phyloP scores from a whole-genome alignment of 164 flowering plant genomes.

The Sedum album region DNA sequence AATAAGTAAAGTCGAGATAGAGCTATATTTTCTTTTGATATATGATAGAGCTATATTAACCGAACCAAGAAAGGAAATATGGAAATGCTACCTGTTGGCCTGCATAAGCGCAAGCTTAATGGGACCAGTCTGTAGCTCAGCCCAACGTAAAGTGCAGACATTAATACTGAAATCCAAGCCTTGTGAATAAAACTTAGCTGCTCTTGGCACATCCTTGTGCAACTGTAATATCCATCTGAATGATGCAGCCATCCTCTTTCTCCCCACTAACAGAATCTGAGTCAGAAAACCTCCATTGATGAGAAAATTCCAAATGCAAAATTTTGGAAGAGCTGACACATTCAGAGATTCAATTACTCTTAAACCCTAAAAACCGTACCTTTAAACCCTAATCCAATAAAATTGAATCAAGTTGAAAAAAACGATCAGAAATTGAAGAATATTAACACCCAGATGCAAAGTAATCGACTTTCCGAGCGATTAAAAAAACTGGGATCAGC shows the following conservation, averaged over 20 bases:
- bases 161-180: slow-evolving; percentile 78
- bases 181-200: slow-evolving; percentile 82
- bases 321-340: no score
- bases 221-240: slow-evolving; percentile 86
- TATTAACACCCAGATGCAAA: neutral
- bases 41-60: no score
- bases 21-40: no score
- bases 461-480: neutral
- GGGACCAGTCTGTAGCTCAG: slow-evolving; percentile 86
- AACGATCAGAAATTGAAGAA: neutral
- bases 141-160: slow-evolving; percentile 88
- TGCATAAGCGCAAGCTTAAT: slow-evolving; percentile 88
- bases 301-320: neutral
- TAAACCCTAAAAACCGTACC: neutral
- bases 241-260: slow-evolving; percentile 35
- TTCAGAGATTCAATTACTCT: no score
- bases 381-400: slow-evolving; percentile 3
- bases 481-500: neutral
- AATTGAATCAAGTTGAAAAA: neutral
- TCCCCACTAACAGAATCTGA: neutral
- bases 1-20: no score
- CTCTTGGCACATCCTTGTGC: slow-evolving; percentile 95
- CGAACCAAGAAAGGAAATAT: neutral
- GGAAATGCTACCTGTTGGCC: slow-evolving; percentile 33
- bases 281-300: neutral